A percentile compares a stretch with the other conserved stretches of the same genome.
Conservation (phyloP, 1,284 basidiomycete genomes). For the Pseudozyma flocculosa region DNA sequence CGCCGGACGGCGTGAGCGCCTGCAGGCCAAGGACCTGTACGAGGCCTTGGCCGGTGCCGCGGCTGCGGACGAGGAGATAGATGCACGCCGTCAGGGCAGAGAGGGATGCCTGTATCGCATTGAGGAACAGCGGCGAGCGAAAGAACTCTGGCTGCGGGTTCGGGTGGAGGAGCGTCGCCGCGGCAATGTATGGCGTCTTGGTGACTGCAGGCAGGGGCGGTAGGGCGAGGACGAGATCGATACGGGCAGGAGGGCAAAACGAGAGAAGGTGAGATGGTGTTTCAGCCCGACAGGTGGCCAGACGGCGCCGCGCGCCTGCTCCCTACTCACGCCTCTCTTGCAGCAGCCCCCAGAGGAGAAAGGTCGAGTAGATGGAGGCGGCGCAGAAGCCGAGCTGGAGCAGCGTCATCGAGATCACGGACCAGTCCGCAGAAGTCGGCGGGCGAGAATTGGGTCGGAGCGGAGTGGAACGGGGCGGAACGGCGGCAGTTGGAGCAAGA, state of each 20-base stretch:
- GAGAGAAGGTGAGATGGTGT: no score
- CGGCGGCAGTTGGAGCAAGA: no score
- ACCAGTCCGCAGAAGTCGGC: no score
- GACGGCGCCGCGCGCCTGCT: no score
- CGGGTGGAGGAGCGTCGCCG: constrained; percentile 33
- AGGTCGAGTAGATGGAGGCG: constrained; percentile 52
- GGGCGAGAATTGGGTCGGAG: no score
- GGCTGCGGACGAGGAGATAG: constrained; percentile 73
- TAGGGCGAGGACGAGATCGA: no score
- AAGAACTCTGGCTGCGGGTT: constrained; percentile 62
- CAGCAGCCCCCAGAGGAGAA: constrained; percentile 56
- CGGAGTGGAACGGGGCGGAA: no score
- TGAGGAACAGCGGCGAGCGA: constrained; percentile 81
- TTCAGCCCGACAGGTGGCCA: no score
- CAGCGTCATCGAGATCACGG: constrained; percentile 31
- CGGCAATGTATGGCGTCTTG: constrained; percentile 45
- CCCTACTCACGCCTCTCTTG: constrained; percentile 51
- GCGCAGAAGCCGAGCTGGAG: constrained; percentile 48
- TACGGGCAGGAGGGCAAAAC: background rate
- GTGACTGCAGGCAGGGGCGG: constrained; percentile 21
- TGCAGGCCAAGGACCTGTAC: constrained; percentile 40
- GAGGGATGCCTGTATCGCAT: constrained; percentile 80
- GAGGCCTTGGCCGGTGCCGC: constrained; percentile 11
- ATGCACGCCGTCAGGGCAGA: constrained; percentile 74
- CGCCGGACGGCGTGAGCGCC: constrained; percentile 37